Evolutionary conservation across 805 yeast species (phyloP).

Genomic region (Spathaspora passalidarum): DNA sequence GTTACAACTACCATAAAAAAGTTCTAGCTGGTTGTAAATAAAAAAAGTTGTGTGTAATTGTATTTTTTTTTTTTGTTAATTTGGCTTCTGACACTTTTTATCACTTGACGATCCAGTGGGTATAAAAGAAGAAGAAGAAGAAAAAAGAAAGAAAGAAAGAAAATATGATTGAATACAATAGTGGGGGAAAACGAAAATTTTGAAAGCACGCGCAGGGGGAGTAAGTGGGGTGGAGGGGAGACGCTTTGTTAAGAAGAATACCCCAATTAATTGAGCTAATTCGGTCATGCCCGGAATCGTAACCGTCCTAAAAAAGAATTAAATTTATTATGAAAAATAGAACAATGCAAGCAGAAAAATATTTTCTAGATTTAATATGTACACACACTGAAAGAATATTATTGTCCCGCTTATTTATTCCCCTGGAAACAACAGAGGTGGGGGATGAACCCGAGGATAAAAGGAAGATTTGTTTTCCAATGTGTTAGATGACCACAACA

Average conservation of each 20-base stretch:
- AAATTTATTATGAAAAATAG: background rate
- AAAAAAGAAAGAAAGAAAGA: background rate
- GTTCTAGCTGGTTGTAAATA: too few species aligned
- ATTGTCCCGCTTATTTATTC: background rate
- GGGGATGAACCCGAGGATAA: background rate
- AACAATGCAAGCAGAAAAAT: background rate
- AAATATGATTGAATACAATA: background rate
- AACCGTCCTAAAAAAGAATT: background rate
- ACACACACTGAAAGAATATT: background rate
- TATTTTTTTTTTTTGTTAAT: too few species aligned
- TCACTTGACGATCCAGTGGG: background rate
- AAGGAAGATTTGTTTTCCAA: background rate
- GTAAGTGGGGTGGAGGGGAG: background rate
- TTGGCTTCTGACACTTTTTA: background rate
- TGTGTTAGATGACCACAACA: background rate
- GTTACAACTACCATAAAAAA: too few species aligned
- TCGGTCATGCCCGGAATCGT: background rate
- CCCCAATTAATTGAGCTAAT: too few species aligned
- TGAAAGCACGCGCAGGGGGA: background rate
- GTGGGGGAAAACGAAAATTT: background rate
- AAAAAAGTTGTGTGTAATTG: too few species aligned
- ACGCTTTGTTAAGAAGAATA: background rate
- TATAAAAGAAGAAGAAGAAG: background rate
- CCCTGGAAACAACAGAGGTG: too few species aligned
- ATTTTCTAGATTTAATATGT: background rate